A percentile compares a stretch with the other conserved stretches of the same genome.
Conservation (phyloP, 2,329 filamentous ascomycete genomes). For the Calonectria pseudoturangicola region DNA sequence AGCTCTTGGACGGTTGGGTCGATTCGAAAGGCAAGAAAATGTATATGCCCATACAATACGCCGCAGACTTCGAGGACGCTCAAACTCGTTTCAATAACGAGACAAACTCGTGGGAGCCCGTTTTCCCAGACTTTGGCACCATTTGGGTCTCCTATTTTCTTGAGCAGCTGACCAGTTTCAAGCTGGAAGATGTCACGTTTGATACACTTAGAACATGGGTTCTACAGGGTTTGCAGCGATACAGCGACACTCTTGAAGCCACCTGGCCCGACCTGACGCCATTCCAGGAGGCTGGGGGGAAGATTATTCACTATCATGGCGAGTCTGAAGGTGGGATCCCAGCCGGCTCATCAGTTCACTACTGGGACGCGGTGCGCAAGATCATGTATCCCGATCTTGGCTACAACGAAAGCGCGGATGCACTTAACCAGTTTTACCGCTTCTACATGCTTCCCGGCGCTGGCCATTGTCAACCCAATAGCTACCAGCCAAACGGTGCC, state of each 20-base stretch:
- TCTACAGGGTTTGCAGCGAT: not conserved
- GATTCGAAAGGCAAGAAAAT: slow-evolving; percentile 12
- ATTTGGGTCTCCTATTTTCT: slow-evolving; percentile 14
- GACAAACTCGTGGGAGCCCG: slow-evolving; percentile 17
- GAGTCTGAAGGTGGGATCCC: slow-evolving; percentile 11
- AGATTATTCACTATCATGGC: slow-evolving; percentile 21
- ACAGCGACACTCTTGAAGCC: slow-evolving; percentile 4
- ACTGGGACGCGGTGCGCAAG: slow-evolving; percentile 4
- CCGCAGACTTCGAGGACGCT: slow-evolving; percentile 2
- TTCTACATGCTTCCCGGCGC: slow-evolving; percentile 13
- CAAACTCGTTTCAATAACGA: slow-evolving; percentile 1
- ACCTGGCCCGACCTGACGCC: slow-evolving; percentile 6
- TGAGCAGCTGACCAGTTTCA: not conserved
- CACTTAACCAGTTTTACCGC: slow-evolving; percentile 4
- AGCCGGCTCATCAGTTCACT: slow-evolving; percentile 1
- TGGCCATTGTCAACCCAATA: slow-evolving; percentile 3
- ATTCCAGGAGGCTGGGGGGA: not conserved
- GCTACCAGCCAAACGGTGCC: slow-evolving; percentile 9
- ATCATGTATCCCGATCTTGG: not conserved
- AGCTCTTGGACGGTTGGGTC: slow-evolving; percentile 2
- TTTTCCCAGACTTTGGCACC: not conserved
- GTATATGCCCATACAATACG: slow-evolving; percentile 16
- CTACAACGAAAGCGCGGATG: not conserved
- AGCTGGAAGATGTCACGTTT: not conserved
- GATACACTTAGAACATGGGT: slow-evolving; percentile 2